Evolutionary conservation across 2,329 filamentous ascomycete species (phyloP).

Genomic region (Aschersonia sp.): DNA sequence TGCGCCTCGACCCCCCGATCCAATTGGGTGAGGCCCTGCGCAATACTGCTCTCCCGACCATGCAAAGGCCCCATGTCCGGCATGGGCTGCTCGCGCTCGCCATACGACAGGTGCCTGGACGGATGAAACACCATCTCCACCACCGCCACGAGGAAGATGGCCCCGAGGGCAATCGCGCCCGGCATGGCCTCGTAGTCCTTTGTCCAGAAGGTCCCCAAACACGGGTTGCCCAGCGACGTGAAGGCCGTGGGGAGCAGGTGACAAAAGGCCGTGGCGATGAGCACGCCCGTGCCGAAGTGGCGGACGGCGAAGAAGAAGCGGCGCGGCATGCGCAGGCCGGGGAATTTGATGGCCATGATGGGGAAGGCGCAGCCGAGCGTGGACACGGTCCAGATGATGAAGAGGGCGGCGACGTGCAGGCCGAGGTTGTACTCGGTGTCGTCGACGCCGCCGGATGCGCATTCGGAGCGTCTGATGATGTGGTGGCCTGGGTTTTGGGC

Average conservation of each 20-base stretch:
- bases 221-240: constrained; percentile 45
- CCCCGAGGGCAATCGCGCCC: constrained; percentile 65
- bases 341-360: constrained; percentile 36
- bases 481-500: neutral
- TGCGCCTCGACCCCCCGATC: constrained; percentile 3
- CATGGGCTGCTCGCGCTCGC: constrained; percentile 8
- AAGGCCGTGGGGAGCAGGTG: constrained; percentile 58
- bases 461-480: constrained; percentile 14
- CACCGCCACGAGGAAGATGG: constrained; percentile 64
- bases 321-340: constrained; percentile 37
- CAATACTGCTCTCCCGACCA: constrained; percentile 20
- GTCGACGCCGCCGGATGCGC: constrained; percentile 14
- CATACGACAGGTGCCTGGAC: constrained; percentile 15
- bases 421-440: constrained; percentile 35
- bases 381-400: constrained; percentile 32
- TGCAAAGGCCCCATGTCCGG: constrained; percentile 17
- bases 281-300: constrained; percentile 68
- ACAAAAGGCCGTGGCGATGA: constrained; percentile 64
- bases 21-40: constrained; percentile 16
- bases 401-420: constrained; percentile 42
- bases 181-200: constrained; percentile 63
- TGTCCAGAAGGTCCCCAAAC: constrained; percentile 63
- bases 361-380: constrained; percentile 37
- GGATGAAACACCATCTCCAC: constrained; percentile 59
- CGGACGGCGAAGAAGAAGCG: constrained; percentile 41